A percentile compares a stretch with the other conserved stretches of the same genome.
Conservation (phyloP, 345 rosid species). For the Sonneratia alba region DNA sequence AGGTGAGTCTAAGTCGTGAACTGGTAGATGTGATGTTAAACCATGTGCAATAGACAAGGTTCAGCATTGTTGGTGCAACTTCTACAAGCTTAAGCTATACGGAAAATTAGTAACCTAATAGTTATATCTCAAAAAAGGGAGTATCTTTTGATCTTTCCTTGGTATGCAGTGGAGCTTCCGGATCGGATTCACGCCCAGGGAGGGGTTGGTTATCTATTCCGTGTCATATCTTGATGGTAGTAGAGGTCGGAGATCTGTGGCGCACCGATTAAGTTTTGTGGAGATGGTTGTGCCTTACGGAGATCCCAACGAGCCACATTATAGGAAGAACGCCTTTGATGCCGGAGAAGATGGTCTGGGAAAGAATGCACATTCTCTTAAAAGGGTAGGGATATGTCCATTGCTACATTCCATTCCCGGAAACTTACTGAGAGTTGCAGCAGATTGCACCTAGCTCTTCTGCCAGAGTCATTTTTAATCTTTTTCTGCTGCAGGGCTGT, state of each 20-base stretch:
- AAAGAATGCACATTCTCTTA: conserved; percentile 71
- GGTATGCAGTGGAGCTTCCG: conserved; percentile 67
- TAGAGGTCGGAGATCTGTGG: conserved; percentile 63
- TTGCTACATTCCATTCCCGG: background rate
- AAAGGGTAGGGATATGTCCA: conserved; percentile 30
- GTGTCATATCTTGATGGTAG: conserved; percentile 67
- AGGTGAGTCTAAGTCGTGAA: conserved; percentile 23
- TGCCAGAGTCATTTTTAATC: background rate
- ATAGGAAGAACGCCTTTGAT: conserved; percentile 69
- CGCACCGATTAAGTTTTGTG: conserved; percentile 69
- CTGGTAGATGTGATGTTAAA: background rate
- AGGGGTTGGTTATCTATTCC: conserved; percentile 61
- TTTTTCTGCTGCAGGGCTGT: conserved; percentile 42
- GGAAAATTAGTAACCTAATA: background rate
- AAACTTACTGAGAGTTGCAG: background rate
- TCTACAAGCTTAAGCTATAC: background rate
- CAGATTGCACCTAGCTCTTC: too few relatives aligned
- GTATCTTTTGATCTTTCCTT: background rate
- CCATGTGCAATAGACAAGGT: too few relatives aligned
- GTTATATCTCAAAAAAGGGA: background rate
- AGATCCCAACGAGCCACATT: conserved; percentile 83
- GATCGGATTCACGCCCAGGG: conserved; percentile 71
- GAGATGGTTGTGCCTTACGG: conserved; percentile 87
- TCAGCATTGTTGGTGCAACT: too few relatives aligned
- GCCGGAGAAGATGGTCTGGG: conserved; percentile 85